Conservation (phyloP, 2,329 filamentous ascomycete species). For the Cylindrodendrum hubeiense region DNA sequence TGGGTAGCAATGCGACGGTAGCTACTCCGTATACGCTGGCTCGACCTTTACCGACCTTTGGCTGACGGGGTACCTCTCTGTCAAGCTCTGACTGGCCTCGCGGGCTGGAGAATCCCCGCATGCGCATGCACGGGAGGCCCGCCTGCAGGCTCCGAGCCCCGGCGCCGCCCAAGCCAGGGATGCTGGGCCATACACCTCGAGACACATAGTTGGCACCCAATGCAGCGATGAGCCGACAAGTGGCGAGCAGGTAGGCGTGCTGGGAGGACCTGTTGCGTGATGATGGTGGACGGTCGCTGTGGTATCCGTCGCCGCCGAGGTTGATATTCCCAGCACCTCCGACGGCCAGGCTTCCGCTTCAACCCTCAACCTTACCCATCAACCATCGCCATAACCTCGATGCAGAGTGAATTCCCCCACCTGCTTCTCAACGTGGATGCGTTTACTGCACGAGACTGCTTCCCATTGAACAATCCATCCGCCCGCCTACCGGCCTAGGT, state of each 20-base stretch:
- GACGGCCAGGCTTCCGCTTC: constrained; percentile 4
- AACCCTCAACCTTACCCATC: neutral
- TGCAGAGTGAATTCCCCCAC: neutral
- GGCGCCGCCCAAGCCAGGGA: constrained; percentile 42
- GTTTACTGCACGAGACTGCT: neutral
- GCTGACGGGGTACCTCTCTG: constrained; percentile 27
- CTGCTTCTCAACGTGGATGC: constrained; percentile 3
- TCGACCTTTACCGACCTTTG: constrained; percentile 33
- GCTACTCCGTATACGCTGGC: constrained; percentile 32
- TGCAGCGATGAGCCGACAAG: constrained; percentile 47
- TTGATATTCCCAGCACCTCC: constrained; percentile 27
- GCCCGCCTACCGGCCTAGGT: neutral
- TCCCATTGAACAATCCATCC: constrained; percentile 6
- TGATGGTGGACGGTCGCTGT: constrained; percentile 19
- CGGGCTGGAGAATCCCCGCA: constrained; percentile 38
- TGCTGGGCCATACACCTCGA: constrained; percentile 45
- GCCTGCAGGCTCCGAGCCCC: constrained; percentile 41
- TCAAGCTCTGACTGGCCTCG: constrained; percentile 38
- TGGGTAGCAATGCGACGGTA: constrained; percentile 48
- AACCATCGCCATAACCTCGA: neutral
- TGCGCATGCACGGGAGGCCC: constrained; percentile 42
- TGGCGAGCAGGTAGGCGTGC: constrained; percentile 38
- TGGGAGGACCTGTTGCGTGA: constrained; percentile 24
- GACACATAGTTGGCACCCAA: constrained; percentile 43
- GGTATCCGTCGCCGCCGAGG: constrained; percentile 27